Conservation (phyloP, 176 grass and related monocot genomes). For the Rhynchospora breviuscula region DNA sequence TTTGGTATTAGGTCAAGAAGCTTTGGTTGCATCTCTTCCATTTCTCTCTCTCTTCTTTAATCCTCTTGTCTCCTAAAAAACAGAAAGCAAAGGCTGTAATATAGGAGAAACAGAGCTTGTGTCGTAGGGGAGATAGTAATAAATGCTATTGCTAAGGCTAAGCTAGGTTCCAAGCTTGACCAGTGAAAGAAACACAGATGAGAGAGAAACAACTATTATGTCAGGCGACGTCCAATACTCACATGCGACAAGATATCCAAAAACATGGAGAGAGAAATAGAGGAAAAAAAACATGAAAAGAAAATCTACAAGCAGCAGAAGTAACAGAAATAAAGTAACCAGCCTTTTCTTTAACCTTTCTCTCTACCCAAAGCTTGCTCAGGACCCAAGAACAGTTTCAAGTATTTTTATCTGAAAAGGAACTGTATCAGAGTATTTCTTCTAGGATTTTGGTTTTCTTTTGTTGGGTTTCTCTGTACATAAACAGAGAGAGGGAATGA, state of each 20-base stretch:
- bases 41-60: slow-evolving; percentile 4
- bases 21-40: slow-evolving; percentile 27
- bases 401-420: slow-evolving; percentile 16
- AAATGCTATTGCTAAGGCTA: slow-evolving; percentile 18
- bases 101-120: slow-evolving; percentile 13
- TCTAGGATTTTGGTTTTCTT: slow-evolving; percentile 18
- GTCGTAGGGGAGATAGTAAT: not conserved
- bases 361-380: slow-evolving; percentile 23
- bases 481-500: slow-evolving; percentile 1
- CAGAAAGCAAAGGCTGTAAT: slow-evolving; percentile 19
- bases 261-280: slow-evolving; percentile 5
- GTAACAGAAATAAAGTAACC: slow-evolving; percentile 24
- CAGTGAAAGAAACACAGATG: slow-evolving; percentile 6
- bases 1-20: slow-evolving; percentile 27
- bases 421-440: slow-evolving; percentile 3
- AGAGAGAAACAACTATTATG: slow-evolving; percentile 10
- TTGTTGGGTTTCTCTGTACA: slow-evolving; percentile 5
- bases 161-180: slow-evolving; percentile 12
- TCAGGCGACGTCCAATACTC: slow-evolving; percentile 6
- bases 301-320: slow-evolving; percentile 11
- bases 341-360: slow-evolving; percentile 30
- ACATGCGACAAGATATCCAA: slow-evolving; percentile 20
- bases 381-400: slow-evolving; percentile 2
- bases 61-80: not conserved
- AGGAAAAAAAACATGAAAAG: slow-evolving; percentile 6